phyloP scores from a whole-genome alignment of 2,329 filamentous ascomycete species.

The Ceratocystiopsis brevicomis region DNA sequence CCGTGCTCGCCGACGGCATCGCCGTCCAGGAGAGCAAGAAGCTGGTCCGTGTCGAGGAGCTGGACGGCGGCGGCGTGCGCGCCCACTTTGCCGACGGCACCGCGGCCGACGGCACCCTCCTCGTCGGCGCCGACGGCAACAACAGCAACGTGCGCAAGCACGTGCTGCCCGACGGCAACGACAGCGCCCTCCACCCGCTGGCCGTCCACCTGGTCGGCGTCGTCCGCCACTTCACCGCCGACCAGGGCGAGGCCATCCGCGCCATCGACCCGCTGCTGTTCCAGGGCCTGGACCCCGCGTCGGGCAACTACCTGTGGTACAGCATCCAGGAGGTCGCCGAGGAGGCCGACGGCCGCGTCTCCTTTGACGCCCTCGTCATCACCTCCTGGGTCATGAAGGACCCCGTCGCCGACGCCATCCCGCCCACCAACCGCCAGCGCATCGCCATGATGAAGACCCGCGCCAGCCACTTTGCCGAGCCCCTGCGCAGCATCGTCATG shows the following conservation, averaged over 20 bases:
- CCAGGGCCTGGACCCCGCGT: slow-evolving; percentile 31
- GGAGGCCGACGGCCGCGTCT: slow-evolving; percentile 13
- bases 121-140: slow-evolving; percentile 23
- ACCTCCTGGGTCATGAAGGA: slow-evolving; percentile 25
- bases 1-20: slow-evolving; percentile 14
- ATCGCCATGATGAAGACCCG: slow-evolving; percentile 22
- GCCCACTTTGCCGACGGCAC: slow-evolving; percentile 17
- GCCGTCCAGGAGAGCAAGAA: slow-evolving; percentile 17
- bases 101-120: slow-evolving; percentile 14
- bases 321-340: slow-evolving; percentile 11
- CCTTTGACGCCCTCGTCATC: slow-evolving; percentile 25
- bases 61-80: slow-evolving; percentile 10
- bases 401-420: slow-evolving; percentile 15
- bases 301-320: slow-evolving; percentile 31
- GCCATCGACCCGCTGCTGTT: slow-evolving; percentile 34
- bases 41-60: slow-evolving; percentile 12
- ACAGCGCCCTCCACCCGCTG: slow-evolving; percentile 15
- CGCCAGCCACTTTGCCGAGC: slow-evolving; percentile 16
- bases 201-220: slow-evolving; percentile 21
- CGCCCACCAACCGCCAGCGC: slow-evolving; percentile 14
- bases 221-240: slow-evolving; percentile 18
- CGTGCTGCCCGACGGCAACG: slow-evolving; percentile 14
- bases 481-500: slow-evolving; percentile 23
- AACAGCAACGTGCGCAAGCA: slow-evolving; percentile 19
- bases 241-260: slow-evolving; percentile 21